Evolutionary conservation across 2,329 filamentous ascomycete species (phyloP).

Genomic region (Stagonosporopsis chrysanthemi): DNA sequence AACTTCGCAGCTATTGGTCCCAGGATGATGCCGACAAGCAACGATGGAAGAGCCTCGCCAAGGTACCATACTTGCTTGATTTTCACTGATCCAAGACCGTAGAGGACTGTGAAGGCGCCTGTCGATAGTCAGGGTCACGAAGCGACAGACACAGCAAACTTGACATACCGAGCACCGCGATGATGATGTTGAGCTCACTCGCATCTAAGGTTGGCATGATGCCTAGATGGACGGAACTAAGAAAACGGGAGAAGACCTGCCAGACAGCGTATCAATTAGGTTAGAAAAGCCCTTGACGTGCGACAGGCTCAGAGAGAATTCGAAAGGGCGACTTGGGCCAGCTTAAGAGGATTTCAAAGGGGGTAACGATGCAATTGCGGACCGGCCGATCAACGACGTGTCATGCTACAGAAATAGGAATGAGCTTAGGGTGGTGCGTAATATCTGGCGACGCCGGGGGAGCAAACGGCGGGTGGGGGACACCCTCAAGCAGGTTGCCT

Average conservation of each 20-base stretch:
- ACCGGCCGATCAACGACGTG: conserved; percentile 2
- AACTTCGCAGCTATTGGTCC: conserved; percentile 64
- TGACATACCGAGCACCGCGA: conserved; percentile 54
- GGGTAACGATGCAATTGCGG: neutral
- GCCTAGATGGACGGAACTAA: neutral
- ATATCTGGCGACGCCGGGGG: neutral
- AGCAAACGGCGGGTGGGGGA: neutral
- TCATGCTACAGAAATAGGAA: neutral
- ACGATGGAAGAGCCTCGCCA: conserved; percentile 60
- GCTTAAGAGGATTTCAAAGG: neutral
- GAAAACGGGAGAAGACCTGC: neutral
- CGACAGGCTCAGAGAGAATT: neutral
- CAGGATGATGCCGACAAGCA: conserved; percentile 62
- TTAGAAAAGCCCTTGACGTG: neutral
- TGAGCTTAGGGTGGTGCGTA: neutral
- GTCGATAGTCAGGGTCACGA: neutral
- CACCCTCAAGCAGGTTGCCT: neutral
- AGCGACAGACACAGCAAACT: neutral
- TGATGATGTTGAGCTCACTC: conserved; percentile 63
- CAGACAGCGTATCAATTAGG: neutral
- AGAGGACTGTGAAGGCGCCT: conserved; percentile 59
- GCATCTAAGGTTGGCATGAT: conserved; percentile 58
- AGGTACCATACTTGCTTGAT: conserved; percentile 63
- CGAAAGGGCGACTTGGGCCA: neutral
- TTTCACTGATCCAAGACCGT: conserved; percentile 61